Conservation (phyloP, 2,329 filamentous ascomycete species). For the Berkeleyomyces basicola region DNA sequence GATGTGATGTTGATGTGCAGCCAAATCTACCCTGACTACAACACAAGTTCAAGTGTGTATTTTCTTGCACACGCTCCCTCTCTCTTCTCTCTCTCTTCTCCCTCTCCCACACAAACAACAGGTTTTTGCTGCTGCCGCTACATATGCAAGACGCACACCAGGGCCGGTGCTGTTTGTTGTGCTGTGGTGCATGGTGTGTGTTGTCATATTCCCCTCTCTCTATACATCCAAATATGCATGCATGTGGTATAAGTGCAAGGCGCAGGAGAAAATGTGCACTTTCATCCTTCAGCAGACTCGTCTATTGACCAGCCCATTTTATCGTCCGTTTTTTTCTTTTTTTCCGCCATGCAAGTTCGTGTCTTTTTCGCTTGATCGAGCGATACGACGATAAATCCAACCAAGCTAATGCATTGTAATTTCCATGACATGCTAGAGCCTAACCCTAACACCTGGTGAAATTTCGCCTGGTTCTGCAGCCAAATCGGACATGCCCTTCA, state of each 20-base stretch:
- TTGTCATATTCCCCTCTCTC: too few species aligned
- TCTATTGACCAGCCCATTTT: not conserved
- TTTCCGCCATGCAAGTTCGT: not conserved
- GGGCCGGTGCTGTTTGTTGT: not conserved
- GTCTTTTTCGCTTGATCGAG: not conserved
- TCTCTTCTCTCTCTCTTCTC: not conserved
- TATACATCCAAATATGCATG: too few species aligned
- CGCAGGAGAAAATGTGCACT: slow-evolving; percentile 1
- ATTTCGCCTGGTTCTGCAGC: not conserved
- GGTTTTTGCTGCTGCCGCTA: not conserved
- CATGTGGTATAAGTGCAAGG: not conserved
- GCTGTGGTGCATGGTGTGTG: not conserved
- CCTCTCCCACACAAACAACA: not conserved
- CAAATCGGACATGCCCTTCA: too few species aligned
- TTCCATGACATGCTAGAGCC: not conserved
- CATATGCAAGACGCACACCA: not conserved
- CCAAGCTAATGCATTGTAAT: not conserved
- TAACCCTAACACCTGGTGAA: not conserved
- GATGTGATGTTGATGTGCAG: not conserved
- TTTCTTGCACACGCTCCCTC: not conserved
- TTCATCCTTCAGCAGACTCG: not conserved
- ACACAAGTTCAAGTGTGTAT: not conserved
- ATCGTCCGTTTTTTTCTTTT: not conserved
- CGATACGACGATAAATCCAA: not conserved
- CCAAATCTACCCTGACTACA: not conserved